Percentiles rank a stretch among this genome's conserved stretches.
These are phyloP conservation scores for Populus davidiana DNA, from an alignment of 345 rosid genomes.

Conservation along the genomic window DNA sequence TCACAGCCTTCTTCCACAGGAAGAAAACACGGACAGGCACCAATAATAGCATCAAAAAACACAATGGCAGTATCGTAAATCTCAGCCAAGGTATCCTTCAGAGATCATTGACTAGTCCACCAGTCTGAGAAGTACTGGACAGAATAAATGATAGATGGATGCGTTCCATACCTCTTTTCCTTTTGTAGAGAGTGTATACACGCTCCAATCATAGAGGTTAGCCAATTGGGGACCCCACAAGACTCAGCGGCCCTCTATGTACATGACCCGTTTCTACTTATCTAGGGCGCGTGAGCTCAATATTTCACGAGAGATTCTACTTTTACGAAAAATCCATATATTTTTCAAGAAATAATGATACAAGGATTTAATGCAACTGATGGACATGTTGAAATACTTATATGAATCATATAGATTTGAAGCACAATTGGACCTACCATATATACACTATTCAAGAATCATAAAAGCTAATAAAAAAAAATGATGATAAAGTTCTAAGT, in stretches of 20 bases:
- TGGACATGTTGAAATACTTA: background rate
- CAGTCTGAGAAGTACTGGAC: slow-evolving; percentile 22
- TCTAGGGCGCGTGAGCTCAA: background rate
- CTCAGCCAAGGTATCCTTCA: background rate
- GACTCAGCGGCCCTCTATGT: too few relatives aligned
- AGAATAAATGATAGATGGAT: slow-evolving; percentile 8
- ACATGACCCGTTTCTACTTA: background rate
- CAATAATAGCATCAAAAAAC: slow-evolving; percentile 13
- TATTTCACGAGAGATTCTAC: background rate
- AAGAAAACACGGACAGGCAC: slow-evolving; percentile 13
- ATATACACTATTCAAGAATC: background rate
- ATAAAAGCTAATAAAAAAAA: background rate
- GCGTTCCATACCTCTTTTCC: background rate
- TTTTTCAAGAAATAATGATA: background rate
- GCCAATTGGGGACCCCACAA: background rate
- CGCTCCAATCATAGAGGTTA: background rate
- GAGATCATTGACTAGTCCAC: slow-evolving; percentile 54
- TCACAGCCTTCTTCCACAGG: slow-evolving; percentile 10
- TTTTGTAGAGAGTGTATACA: background rate
- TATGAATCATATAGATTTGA: background rate
- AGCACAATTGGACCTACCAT: background rate
- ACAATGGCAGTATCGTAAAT: slow-evolving; percentile 35
- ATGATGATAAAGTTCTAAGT: background rate
- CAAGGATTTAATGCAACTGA: background rate
- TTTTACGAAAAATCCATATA: background rate